A percentile compares a stretch with the other conserved stretches of the same genome.
phyloP scores from a whole-genome alignment of 208 protist species.

The Leishmania gerbilli region DNA sequence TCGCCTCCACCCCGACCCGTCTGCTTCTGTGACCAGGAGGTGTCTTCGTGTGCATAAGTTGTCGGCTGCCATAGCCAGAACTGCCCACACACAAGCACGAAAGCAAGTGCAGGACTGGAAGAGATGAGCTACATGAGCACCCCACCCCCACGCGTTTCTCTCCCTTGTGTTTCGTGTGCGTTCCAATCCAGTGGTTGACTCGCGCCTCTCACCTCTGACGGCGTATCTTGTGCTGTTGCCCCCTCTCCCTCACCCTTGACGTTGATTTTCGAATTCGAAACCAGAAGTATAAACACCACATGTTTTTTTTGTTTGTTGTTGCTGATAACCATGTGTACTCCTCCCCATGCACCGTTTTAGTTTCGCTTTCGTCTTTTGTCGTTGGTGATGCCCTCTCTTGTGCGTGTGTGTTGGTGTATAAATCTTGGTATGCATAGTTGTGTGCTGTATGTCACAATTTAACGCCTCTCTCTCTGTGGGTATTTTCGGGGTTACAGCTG shows the following conservation, averaged over 20 bases:
- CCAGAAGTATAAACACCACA: too few relatives aligned
- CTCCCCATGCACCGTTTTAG: neutral
- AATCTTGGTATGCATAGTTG: neutral
- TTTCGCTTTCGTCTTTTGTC: conserved; percentile 10
- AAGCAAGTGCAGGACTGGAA: neutral
- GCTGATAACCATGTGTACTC: too few relatives aligned
- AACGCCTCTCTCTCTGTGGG: neutral
- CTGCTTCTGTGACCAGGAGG: neutral
- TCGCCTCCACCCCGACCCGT: neutral
- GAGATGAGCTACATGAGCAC: neutral
- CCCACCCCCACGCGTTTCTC: neutral
- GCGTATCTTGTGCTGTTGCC: too few relatives aligned
- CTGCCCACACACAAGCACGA: neutral
- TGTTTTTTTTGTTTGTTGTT: too few relatives aligned
- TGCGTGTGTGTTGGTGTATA: neutral
- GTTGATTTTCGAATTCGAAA: too few relatives aligned
- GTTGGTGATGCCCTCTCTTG: neutral
- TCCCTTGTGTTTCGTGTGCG: too few relatives aligned
- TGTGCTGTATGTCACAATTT: neutral
- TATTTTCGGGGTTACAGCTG: neutral
- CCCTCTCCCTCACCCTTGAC: too few relatives aligned
- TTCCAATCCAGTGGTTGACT: too few relatives aligned
- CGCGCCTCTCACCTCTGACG: too few relatives aligned
- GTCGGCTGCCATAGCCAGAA: neutral
- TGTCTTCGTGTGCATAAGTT: neutral